Evolutionary conservation across 768 basidiomycete genomes (phyloP).

Genomic region (Macrolepiota fuliginosa): DNA sequence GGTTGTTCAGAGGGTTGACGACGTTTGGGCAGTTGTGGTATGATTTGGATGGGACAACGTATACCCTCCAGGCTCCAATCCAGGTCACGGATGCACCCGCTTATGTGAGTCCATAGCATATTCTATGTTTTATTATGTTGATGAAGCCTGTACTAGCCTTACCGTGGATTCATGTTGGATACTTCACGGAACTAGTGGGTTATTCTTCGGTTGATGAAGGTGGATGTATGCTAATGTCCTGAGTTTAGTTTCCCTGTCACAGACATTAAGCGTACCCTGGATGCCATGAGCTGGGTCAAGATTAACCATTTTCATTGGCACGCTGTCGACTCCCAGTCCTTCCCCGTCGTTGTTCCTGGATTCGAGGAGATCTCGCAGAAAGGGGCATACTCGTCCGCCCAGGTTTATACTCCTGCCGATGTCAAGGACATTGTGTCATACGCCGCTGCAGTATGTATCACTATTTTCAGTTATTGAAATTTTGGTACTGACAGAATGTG

Average conservation of each 20-base stretch:
- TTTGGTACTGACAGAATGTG: not conserved
- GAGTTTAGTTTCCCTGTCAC: conserved; percentile 51
- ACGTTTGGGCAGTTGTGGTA: conserved; percentile 77
- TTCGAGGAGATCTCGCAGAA: conserved; percentile 60
- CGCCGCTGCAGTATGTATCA: conserved; percentile 55
- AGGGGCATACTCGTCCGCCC: conserved; percentile 62
- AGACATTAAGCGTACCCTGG: conserved; percentile 67
- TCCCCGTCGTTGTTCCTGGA: conserved; percentile 60
- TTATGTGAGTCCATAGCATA: conserved; percentile 43
- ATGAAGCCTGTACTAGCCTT: conserved; percentile 41
- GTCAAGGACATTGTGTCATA: conserved; percentile 59
- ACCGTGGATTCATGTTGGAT: conserved; percentile 79
- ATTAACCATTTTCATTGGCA: conserved; percentile 84
- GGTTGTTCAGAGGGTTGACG: conserved; percentile 70
- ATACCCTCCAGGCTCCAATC: conserved; percentile 55
- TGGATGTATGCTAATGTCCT: not conserved
- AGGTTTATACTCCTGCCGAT: conserved; percentile 53
- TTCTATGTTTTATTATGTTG: not conserved
- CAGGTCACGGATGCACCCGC: conserved; percentile 57
- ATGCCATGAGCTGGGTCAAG: conserved; percentile 79
- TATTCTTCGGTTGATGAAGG: not conserved
- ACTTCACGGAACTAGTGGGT: conserved; percentile 74
- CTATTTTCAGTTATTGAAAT: not conserved
- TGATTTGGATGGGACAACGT: conserved; percentile 49
- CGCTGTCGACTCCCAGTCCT: conserved; percentile 75